These are phyloP conservation scores for Coccomyxa subellipsoidea DNA, from an alignment of 163 green algal genomes.

Conservation along the genomic window DNA sequence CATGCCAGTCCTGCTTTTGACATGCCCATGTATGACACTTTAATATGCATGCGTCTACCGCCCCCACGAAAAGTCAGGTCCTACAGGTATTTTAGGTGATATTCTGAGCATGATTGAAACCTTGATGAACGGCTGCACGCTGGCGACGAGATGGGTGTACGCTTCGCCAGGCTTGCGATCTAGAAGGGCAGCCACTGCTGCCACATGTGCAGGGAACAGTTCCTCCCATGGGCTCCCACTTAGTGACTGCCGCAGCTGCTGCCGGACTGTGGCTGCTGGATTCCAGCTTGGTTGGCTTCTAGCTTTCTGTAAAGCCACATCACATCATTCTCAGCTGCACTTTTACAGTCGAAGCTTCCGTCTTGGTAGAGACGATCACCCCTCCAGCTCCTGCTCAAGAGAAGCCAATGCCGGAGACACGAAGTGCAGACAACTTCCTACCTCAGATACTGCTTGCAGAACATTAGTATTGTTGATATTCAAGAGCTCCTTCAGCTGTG, in stretches of 20 bases:
- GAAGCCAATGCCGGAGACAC: too few relatives aligned
- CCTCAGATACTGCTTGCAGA: conserved; percentile 26
- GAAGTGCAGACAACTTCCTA: too few relatives aligned
- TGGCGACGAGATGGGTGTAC: conserved; percentile 22
- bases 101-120: neutral
- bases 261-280: conserved; percentile 10
- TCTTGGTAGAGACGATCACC: too few relatives aligned
- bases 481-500: conserved; percentile 24
- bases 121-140: conserved; percentile 30
- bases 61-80: too few relatives aligned
- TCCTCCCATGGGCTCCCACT: conserved; percentile 29
- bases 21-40: too few relatives aligned
- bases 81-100: too few relatives aligned
- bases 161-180: conserved; percentile 23
- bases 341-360: too few relatives aligned
- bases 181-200: conserved; percentile 21
- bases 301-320: neutral
- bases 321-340: neutral
- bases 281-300: conserved; percentile 7
- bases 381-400: too few relatives aligned
- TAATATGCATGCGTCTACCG: too few relatives aligned
- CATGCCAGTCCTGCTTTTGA: too few relatives aligned
- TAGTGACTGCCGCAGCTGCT: neutral
- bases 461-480: conserved; percentile 16
- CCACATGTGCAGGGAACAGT: conserved; percentile 24